Evolutionary conservation across 768 basidiomycete species (phyloP).

Genomic region (Russula brevipes): DNA sequence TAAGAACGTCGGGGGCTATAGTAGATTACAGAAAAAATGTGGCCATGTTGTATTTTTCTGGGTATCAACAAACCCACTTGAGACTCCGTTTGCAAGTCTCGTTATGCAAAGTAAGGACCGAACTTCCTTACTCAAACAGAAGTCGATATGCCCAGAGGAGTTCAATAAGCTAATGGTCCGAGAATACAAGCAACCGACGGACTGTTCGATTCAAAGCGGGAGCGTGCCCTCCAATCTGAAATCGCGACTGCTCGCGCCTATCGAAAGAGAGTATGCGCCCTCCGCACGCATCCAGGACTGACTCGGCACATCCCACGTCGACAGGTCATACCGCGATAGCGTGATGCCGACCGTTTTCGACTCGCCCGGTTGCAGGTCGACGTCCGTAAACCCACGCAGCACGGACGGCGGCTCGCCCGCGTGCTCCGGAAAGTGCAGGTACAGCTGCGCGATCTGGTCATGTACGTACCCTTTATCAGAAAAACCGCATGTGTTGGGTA

Average conservation of each 20-base stretch:
- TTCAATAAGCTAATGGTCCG: too few species aligned
- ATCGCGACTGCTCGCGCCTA: conserved; percentile 29
- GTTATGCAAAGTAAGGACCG: too few species aligned
- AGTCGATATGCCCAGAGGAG: too few species aligned
- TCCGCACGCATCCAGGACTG: conserved; percentile 34
- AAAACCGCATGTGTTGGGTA: too few species aligned
- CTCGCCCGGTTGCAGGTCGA: conserved; percentile 25
- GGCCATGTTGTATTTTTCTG: too few species aligned
- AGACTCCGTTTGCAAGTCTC: too few species aligned
- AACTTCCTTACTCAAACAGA: too few species aligned
- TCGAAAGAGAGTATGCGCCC: conserved; percentile 31
- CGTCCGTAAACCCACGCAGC: conserved; percentile 35
- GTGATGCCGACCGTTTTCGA: conserved; percentile 22
- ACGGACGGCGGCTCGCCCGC: conserved; percentile 68
- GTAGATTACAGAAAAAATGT: too few species aligned
- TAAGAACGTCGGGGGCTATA: too few species aligned
- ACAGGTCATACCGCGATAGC: conserved; percentile 27
- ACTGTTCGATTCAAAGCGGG: neutral
- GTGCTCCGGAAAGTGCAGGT: conserved; percentile 59
- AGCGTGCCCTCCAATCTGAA: conserved; percentile 11
- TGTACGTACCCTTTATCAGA: too few species aligned
- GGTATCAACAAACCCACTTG: too few species aligned
- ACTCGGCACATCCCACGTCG: conserved; percentile 34
- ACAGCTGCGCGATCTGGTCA: conserved; percentile 64
- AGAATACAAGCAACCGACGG: too few species aligned